Conservation (phyloP, 176 grass and related monocot species). For the Triticum urartu region DNA sequence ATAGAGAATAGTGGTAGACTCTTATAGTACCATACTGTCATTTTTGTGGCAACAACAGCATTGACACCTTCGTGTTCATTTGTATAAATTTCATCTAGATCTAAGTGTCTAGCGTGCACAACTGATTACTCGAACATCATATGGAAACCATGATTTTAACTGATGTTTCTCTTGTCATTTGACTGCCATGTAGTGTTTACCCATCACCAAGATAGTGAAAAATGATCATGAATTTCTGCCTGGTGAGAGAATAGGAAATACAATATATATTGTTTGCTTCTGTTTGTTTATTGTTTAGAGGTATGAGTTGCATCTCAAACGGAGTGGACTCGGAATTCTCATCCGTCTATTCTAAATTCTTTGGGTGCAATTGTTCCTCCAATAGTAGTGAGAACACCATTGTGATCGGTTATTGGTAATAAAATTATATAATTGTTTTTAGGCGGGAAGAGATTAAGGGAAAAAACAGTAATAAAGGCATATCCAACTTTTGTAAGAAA, state of each 20-base stretch:
- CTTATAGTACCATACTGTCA: background rate
- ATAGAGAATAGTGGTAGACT: constrained; percentile 17
- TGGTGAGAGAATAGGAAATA: background rate
- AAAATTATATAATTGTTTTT: background rate
- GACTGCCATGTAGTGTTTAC: background rate
- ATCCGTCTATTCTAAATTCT: background rate
- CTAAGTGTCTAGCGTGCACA: background rate
- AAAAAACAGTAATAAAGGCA: background rate
- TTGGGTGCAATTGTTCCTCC: background rate
- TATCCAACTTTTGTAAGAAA: background rate
- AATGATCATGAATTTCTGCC: background rate
- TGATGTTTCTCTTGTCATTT: background rate
- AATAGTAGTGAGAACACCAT: background rate
- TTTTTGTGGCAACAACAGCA: background rate
- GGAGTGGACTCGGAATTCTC: background rate
- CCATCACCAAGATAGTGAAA: background rate
- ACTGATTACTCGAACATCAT: background rate
- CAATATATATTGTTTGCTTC: background rate
- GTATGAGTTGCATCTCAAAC: background rate
- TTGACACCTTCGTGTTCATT: background rate
- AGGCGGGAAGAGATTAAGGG: background rate
- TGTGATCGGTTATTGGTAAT: background rate
- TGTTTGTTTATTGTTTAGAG: background rate
- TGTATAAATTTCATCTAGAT: constrained; percentile 12
- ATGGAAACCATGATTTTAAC: background rate